Evolutionary conservation across 176 grass and related monocot species (phyloP), one percentile per base, ranked within the genome.

Genomic region (Musa beccarii): DNA sequence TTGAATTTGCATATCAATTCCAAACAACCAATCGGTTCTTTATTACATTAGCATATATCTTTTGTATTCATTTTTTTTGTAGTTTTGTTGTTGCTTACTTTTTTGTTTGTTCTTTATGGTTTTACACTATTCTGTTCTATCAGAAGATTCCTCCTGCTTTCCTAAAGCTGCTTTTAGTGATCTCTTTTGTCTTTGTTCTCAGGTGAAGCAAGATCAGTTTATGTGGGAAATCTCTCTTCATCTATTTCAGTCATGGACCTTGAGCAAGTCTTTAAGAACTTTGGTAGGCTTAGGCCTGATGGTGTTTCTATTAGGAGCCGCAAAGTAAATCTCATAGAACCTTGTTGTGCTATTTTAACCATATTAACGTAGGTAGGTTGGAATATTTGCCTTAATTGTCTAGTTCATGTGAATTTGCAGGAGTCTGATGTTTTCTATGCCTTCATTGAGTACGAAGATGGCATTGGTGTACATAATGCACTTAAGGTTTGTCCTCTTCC

Each of bases 341-440:
- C 16, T 78, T 63, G 21, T 19, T 72, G n/a, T 66, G 17, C 85
- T 78, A 1, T 81, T 11, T 24, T 53, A 9, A 17, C 2, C 1
- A 28, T 25, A 14, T 50, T 51, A 7, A 11, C n/a, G 21, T 51
- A 17, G 9, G 21, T 51, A 17, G 9, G n/a, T 54, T 49, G 10
- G 9, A 54, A 54, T 53, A 3, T 22, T 15, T 73, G 6, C 17
- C 12, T 15, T 8, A 78, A 7, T 73, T 66, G 0, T 52, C 68
- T 75, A 63, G 6, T 21, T 65, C 6, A 52, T 73, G 69, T 49
- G 75, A 24, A 76, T 68, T 59, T 59, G 57, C 80, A 91, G 89
- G 89, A 91, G 65, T 85, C 85, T 83, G 89, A 86, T 71, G 83
- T 91, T 80, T 91, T 88, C 80, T 91, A 88, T 79, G 89, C 83